Percentiles rank a stretch among this genome's conserved stretches.
These are phyloP conservation scores for Pyricularia grisea DNA, from an alignment of 2,329 filamentous ascomycete genomes.

Conservation along the genomic window DNA sequence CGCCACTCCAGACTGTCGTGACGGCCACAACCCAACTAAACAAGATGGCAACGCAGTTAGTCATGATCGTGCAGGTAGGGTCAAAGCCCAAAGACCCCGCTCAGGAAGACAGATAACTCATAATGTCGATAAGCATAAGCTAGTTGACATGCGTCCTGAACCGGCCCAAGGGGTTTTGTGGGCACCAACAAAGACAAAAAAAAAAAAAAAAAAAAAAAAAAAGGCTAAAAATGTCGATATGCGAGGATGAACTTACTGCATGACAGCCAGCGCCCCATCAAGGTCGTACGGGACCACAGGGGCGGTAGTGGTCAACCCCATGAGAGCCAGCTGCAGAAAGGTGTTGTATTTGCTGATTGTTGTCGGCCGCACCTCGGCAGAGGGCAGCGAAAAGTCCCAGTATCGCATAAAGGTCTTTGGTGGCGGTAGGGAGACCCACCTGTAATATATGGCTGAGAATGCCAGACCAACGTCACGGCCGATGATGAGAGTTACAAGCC, in stretches of 20 bases:
- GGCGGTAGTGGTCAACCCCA: conserved; percentile 74
- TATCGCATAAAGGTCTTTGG: conserved; percentile 90
- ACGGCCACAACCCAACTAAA: conserved; percentile 70
- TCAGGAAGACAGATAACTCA: neutral
- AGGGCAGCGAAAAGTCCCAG: conserved; percentile 94
- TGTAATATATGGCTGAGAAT: conserved; percentile 85
- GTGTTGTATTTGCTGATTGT: conserved; percentile 90
- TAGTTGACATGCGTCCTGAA: neutral
- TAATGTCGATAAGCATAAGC: neutral
- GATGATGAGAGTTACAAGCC: conserved; percentile 83
- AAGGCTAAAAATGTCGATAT: neutral
- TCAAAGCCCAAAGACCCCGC: neutral
- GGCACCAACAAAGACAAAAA: neutral
- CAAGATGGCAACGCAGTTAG: neutral
- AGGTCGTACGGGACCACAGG: conserved; percentile 60
- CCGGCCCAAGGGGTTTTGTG: neutral
- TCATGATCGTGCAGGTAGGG: neutral
- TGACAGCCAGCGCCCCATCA: conserved; percentile 42
- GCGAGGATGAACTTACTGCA: conserved; percentile 45
- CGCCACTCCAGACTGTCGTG: conserved; percentile 88
- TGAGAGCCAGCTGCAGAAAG: conserved; percentile 76
- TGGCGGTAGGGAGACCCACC: conserved; percentile 86
- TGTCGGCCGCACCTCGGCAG: conserved; percentile 74
- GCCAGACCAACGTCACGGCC: conserved; percentile 78
- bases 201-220: too few relatives aligned